Base-by-base conservation (phyloP, 768 basidiomycete species). In the Panellus pusillus region DNA sequence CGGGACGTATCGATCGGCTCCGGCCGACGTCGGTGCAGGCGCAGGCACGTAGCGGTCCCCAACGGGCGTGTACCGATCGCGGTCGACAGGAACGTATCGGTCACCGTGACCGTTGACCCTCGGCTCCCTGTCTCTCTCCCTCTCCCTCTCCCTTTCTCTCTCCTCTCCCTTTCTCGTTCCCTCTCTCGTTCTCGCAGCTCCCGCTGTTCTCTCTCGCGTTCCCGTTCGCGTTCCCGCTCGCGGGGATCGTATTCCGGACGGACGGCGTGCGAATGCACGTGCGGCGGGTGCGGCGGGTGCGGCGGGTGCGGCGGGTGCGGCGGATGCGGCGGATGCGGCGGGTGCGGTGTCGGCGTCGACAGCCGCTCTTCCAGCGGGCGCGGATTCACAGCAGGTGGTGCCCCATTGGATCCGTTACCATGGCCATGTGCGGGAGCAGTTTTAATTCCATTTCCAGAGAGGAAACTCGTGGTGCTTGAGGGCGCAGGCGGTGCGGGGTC, bases 331-430 rank as follows among this genome's bases (percentile, higher is more conserved):
- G n/a, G n/a, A n/a, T n/a, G n/a, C n/a, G n/a, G n/a, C n/a, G n/a
- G n/a, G n/a, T n/a, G n/a, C n/a, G n/a, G n/a, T n/a, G n/a, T n/a
- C n/a, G n/a, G 49, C 7, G 53, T 55, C 24, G 58, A 60, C 24
- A 60, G 27, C 31, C 58, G 54, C 38, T 55, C 58, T 47, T 60
- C 58, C 17, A 60, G 46, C 47, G 58, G 44, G 27, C 58, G 58
- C 38, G 58, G 50, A 27, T 60, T 60, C 28, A 46, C 37, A 12
- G 44, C 41, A 15, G 50, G 2, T 18, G 50, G 2, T 18, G 50
- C 27, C 29, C 44, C 24, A 47, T 54, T 20, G 46, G 53, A 15
- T 15, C 46, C 32, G 32, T 35, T 35, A 24, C 24, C 24, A 24
- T 24, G 24, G 6, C 24, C 24, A 24, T 24, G 24, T 14, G 42